Conservation (phyloP, 2,329 filamentous ascomycete species). For the Aspergillus versicolor region DNA sequence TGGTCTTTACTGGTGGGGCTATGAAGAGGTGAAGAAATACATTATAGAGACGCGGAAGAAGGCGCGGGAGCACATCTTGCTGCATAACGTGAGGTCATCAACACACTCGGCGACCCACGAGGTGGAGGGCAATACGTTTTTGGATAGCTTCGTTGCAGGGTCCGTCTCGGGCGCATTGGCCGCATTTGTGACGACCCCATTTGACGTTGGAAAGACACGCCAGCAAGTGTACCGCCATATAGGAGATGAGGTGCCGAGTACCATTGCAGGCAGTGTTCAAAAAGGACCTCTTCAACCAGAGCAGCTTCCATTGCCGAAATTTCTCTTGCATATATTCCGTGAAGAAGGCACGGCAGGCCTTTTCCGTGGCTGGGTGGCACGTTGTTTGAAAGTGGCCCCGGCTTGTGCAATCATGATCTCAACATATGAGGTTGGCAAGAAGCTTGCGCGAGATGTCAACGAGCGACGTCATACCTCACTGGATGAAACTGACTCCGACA, state of each 20-base stretch:
- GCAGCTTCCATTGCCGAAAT: slow-evolving; percentile 72
- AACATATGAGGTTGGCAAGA: slow-evolving; percentile 94
- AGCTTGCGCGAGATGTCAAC: slow-evolving; percentile 76
- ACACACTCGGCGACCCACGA: slow-evolving; percentile 57
- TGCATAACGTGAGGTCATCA: slow-evolving; percentile 11
- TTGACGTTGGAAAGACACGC: slow-evolving; percentile 95
- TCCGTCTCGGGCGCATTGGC: slow-evolving; percentile 80
- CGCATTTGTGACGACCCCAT: slow-evolving; percentile 86
- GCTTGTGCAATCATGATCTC: slow-evolving; percentile 99
- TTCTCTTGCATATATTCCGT: slow-evolving; percentile 87
- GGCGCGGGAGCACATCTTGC: slow-evolving; percentile 29
- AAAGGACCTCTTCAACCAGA: slow-evolving; percentile 56
- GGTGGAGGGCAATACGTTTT: slow-evolving; percentile 73
- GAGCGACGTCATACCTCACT: slow-evolving; percentile 45
- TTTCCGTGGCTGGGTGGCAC: slow-evolving; percentile 87
- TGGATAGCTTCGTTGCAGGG: slow-evolving; percentile 87
- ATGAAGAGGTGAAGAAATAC: slow-evolving; percentile 74
- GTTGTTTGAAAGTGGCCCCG: slow-evolving; percentile 91
- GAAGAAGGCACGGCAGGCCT: slow-evolving; percentile 78
- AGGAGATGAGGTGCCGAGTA: slow-evolving; percentile 36
- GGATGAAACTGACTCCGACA: slow-evolving; percentile 19
- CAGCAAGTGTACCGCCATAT: slow-evolving; percentile 77
- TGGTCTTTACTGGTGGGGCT: slow-evolving; percentile 97
- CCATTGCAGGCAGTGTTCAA: slow-evolving; percentile 14
- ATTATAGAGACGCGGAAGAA: slow-evolving; percentile 67